These are phyloP conservation scores for Rhodofomes roseus DNA, from an alignment of 1,284 basidiomycete species.

Conservation along the genomic window DNA sequence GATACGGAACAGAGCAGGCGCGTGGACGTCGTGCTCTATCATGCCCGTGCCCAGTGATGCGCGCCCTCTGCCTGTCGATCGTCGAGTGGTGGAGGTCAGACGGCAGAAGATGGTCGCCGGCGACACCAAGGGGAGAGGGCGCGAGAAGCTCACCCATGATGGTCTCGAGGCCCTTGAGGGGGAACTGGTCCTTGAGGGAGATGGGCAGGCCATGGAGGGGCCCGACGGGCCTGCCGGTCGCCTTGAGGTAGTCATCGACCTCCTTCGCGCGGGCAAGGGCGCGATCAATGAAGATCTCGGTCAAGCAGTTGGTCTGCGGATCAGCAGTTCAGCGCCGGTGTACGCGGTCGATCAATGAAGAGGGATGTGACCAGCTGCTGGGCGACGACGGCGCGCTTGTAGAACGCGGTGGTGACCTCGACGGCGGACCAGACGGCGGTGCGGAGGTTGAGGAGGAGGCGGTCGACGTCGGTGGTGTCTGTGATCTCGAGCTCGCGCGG, in stretches of 20 bases:
- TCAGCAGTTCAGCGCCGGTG: neutral
- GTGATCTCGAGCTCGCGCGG: slow-evolving; percentile 33
- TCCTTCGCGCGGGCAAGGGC: slow-evolving; percentile 39
- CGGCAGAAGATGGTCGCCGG: too few relatives aligned
- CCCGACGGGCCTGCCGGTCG: slow-evolving; percentile 36
- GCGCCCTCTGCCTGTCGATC: too few relatives aligned
- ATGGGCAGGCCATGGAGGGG: slow-evolving; percentile 50
- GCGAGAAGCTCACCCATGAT: slow-evolving; percentile 40
- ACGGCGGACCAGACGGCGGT: slow-evolving; percentile 30
- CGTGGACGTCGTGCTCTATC: too few relatives aligned
- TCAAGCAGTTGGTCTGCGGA: slow-evolving; percentile 41
- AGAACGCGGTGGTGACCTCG: slow-evolving; percentile 40
- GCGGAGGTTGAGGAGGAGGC: slow-evolving; percentile 37
- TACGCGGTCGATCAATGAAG: neutral
- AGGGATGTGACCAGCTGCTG: slow-evolving; percentile 42
- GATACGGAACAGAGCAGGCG: too few relatives aligned
- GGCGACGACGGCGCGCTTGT: slow-evolving; percentile 45
- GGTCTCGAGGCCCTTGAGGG: slow-evolving; percentile 52
- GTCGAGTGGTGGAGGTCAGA: too few relatives aligned
- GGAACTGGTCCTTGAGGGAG: slow-evolving; percentile 47
- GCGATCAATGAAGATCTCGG: slow-evolving; percentile 42
- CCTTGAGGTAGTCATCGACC: slow-evolving; percentile 38
- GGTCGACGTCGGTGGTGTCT: slow-evolving; percentile 12
- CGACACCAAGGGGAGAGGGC: slow-evolving; percentile 14
- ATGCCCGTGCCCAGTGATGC: too few relatives aligned